Evolutionary conservation across 805 yeast species (phyloP), one percentile per base, ranked within the genome.

Genomic region (Candida alai): DNA sequence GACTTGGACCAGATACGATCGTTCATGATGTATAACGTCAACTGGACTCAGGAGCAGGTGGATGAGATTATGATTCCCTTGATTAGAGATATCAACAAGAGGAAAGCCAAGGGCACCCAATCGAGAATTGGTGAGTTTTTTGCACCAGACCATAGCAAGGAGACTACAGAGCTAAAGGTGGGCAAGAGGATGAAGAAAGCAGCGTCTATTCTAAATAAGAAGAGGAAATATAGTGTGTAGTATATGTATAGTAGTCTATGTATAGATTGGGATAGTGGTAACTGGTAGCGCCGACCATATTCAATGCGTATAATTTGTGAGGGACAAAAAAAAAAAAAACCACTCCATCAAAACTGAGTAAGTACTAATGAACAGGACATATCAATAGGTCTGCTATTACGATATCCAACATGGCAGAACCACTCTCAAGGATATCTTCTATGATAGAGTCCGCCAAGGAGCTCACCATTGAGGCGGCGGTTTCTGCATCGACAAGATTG

Each of bases 41-140:
- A 89, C 2, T 94, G 99, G 97, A 62, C 73, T 2, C 78, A 77
- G 47, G 78, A 71, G 6, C 71, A 76, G 39, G 80, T 86, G 2
- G 95, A 90, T 50, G 89, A 85, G 48, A 80, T 88, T 3, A 62
- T 93, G 52, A 69, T 89, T 13, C 99, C 98, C 3, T 73, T 93
- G 36, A 80, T 93, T 12, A 73, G 79, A 45, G 88, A 82, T 46
- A 72, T 88, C 62, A 88, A 88, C 54, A 69, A 72, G 42, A 75
- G 78, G 40, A 65, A 68, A 43, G 58, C 68, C 31, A 69, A 70
- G 39, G 76, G 78, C 0, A 61, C 66, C 16, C 90, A 83, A 47
- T 56, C 75, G 3, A 77, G 80, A 0, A 56, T 83, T 13, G 75
- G 73, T 9, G 87, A 80, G 51, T 83, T 81, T 48, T 82, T 81